These are phyloP conservation scores for Moesziomyces antarcticus DNA, from an alignment of 1,284 basidiomycete species.

Conservation along the genomic window DNA sequence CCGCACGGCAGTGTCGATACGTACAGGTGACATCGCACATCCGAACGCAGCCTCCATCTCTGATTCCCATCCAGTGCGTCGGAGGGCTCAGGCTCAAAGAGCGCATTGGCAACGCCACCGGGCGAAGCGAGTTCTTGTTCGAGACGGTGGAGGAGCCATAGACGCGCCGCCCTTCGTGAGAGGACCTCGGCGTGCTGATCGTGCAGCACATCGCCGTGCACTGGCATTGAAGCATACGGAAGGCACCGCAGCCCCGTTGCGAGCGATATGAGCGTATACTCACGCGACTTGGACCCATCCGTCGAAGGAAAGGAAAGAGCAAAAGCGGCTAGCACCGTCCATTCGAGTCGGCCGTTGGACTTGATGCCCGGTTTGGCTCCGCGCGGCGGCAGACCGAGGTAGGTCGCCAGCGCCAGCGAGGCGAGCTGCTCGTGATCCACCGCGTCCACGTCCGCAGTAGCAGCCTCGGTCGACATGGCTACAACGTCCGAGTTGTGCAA, in stretches of 20 bases:
- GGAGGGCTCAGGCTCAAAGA: conserved; percentile 9
- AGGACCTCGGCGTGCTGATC: conserved; percentile 92
- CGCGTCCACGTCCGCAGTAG: not conserved
- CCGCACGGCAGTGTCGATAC: conserved; percentile 86
- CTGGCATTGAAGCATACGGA: conserved; percentile 75
- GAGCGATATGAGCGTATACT: conserved; percentile 72
- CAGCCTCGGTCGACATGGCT: too few relatives aligned
- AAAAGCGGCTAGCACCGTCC: conserved; percentile 54
- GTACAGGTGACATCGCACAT: conserved; percentile 77
- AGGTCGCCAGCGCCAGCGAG: conserved; percentile 9
- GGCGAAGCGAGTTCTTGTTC: conserved; percentile 51
- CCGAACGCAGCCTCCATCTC: conserved; percentile 72
- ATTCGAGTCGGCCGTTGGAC: conserved; percentile 43
- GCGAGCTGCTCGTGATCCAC: conserved; percentile 38
- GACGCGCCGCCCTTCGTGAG: conserved; percentile 79
- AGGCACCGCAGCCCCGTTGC: conserved; percentile 89
- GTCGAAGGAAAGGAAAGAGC: conserved; percentile 21
- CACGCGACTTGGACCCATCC: not conserved
- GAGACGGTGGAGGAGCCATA: conserved; percentile 84
- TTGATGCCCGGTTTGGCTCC: conserved; percentile 47
- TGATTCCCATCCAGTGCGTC: not conserved
- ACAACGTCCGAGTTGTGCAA: too few relatives aligned
- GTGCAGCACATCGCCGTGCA: conserved; percentile 82
- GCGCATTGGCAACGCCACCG: not conserved
- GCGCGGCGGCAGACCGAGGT: conserved; percentile 28